Base-by-base conservation (phyloP, 23 red algal genomes). In the Agarophyton chilense region DNA sequence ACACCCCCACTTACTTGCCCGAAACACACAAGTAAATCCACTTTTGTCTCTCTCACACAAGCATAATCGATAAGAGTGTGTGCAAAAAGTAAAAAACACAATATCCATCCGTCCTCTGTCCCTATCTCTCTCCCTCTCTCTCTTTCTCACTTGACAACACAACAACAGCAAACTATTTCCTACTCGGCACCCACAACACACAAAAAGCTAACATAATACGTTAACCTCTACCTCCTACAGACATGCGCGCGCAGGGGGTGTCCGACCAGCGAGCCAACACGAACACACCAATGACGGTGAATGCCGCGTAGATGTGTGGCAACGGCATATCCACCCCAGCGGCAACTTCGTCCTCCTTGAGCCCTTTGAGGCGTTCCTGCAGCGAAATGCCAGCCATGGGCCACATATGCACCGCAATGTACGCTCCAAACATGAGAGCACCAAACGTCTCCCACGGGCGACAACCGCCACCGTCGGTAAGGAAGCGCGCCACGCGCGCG, bases 381-480 rank as follows among this genome's bases (percentile, higher is more conserved):
- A 93, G 38, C 36, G 79, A 85, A 19, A 93, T 86, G 1, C 72
- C 70, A 47, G 90, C 90, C 78, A 93, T 86, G 18, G 90, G 90
- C 66, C 62, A 84, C 79, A 93, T 72, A 40, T 85, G 61, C 42
- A 77, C 61, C 39, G 62, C 42, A 52, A 93, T 86, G 80, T 93
- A 93, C 42, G 65, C 54, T 4, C 66, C 90, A 54, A 93, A 93
- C 39, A 86, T 72, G 24, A 93, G 49, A 52, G 90, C 90, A 41
- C 90, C 90, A 66, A 93, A 74, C 17, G 79, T 93, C 39, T 93
- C 56, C 79, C 81, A 93, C 38, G 90, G 90, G 52, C 53, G 47
- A 24, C 90, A 93, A 13, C 79, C 90, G 13, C 81, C 90, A 31
- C 73, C 81, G 31, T 52, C 51, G 36, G 44, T 49, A 14, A 93